Evolutionary conservation across 139 green algal species (phyloP).

Genomic region (Chlamydomonas schloesseri): DNA sequence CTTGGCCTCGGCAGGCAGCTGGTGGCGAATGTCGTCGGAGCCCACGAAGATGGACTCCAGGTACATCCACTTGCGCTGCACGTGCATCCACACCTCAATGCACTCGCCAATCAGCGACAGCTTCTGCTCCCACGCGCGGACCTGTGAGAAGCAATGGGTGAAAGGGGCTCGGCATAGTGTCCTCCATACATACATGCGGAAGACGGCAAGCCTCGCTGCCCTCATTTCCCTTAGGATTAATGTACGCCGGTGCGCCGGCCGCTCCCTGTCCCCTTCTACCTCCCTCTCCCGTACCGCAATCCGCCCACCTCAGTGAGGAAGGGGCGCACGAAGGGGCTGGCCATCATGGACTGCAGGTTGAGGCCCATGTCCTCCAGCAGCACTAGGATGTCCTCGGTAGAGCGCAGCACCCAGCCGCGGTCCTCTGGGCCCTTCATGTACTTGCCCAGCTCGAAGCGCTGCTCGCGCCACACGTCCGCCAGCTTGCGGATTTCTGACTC

Average conservation of each 20-base stretch:
- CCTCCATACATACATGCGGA: no score
- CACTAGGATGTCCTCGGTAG: conserved; percentile 81
- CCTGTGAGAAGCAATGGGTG: conserved; percentile 26
- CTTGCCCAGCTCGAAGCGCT: conserved; percentile 83
- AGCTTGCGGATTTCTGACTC: conserved; percentile 91
- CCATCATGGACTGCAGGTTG: conserved; percentile 92
- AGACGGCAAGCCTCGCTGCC: no score
- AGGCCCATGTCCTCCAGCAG: conserved; percentile 88
- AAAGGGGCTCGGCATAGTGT: no score
- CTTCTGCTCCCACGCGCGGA: conserved; percentile 84
- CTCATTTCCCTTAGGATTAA: no score
- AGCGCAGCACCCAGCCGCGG: conserved; percentile 79
- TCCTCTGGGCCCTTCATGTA: conserved; percentile 83
- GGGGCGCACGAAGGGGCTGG: conserved; percentile 81
- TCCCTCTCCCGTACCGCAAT: no score
- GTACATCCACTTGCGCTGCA: conserved; percentile 93
- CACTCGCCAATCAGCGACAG: conserved; percentile 86
- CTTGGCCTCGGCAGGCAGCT: conserved; percentile 89
- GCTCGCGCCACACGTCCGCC: conserved; percentile 82
- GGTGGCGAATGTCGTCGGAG: conserved; percentile 86
- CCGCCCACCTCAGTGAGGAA: conserved; percentile 74
- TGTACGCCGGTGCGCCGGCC: no score
- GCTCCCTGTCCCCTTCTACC: no score
- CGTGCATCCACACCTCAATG: conserved; percentile 76
- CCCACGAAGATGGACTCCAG: conserved; percentile 89